phyloP scores from a whole-genome alignment of 768 basidiomycete species.

The Tylopilus felleus region DNA sequence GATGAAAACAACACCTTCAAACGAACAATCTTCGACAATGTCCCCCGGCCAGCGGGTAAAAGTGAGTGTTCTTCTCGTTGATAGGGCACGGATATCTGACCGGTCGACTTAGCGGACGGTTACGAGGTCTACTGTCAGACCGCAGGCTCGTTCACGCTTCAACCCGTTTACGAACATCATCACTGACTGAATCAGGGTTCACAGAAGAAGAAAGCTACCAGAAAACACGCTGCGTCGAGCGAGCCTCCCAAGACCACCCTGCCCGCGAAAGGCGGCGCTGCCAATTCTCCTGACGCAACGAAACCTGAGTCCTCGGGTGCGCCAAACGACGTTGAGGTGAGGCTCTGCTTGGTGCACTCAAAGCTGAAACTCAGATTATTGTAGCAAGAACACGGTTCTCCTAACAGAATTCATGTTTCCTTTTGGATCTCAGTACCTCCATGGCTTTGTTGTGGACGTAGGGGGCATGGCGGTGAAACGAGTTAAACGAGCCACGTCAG shows the following conservation, averaged over 20 bases:
- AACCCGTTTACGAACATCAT: not conserved
- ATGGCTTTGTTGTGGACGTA: not conserved
- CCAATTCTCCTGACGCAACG: no score
- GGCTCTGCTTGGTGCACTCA: not conserved
- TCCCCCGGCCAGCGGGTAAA: not conserved
- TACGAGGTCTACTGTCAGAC: not conserved
- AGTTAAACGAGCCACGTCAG: no score
- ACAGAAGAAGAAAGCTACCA: no score
- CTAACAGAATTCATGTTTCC: not conserved
- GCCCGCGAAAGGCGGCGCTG: not conserved
- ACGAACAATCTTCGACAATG: not conserved
- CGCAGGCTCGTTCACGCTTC: not conserved
- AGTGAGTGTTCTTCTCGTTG: not conserved
- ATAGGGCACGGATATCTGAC: no score
- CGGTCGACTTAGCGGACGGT: not conserved
- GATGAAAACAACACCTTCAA: not conserved
- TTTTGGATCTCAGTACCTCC: not conserved
- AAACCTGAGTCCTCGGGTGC: not conserved
- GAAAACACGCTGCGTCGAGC: no score
- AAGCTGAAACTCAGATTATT: not conserved
- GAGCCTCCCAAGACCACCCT: no score
- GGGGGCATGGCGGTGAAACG: not conserved
- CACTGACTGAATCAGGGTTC: not conserved
- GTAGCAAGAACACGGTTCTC: not conserved
- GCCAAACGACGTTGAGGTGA: not conserved